Percentiles rank a stretch among this genome's conserved stretches.
These are phyloP conservation scores for Porogramme epimiltina DNA, from an alignment of 1,284 basidiomycete species.

Conservation along the genomic window DNA sequence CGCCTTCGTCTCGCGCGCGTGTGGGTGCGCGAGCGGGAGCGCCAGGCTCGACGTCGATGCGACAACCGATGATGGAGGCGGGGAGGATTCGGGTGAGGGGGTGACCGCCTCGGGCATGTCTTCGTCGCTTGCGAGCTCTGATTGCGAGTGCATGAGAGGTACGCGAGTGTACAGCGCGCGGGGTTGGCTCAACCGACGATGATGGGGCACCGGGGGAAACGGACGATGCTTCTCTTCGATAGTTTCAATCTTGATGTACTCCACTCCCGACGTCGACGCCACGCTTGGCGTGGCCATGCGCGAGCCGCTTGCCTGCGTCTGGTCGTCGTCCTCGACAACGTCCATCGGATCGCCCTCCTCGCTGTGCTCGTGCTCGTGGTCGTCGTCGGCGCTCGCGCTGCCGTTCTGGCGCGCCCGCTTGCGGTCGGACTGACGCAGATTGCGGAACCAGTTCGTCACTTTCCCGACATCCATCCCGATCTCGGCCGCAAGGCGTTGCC, in stretches of 20 bases:
- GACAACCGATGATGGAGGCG: constrained; percentile 37
- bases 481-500: constrained; percentile 67
- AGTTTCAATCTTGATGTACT: constrained; percentile 44
- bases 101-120: constrained; percentile 73
- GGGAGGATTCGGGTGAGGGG: constrained; percentile 60
- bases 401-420: constrained; percentile 45
- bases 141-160: constrained; percentile 36
- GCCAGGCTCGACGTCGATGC: constrained; percentile 21
- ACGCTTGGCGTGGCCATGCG: constrained; percentile 28
- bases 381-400: constrained; percentile 27
- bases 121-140: constrained; percentile 58
- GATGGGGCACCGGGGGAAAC: background rate
- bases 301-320: constrained; percentile 28
- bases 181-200: constrained; percentile 4
- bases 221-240: constrained; percentile 15
- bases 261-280: constrained; percentile 27
- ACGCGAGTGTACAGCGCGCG: constrained; percentile 27
- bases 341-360: constrained; percentile 23
- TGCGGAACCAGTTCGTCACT: constrained; percentile 87
- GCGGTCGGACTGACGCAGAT: constrained; percentile 72
- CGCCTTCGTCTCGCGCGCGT: constrained; percentile 23
- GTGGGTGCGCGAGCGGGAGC: constrained; percentile 19
- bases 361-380: constrained; percentile 26
- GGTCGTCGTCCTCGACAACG: constrained; percentile 28
- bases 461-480: constrained; percentile 80